Conservation (phyloP, 257 asterid species). For the Leptodermis oblonga region DNA sequence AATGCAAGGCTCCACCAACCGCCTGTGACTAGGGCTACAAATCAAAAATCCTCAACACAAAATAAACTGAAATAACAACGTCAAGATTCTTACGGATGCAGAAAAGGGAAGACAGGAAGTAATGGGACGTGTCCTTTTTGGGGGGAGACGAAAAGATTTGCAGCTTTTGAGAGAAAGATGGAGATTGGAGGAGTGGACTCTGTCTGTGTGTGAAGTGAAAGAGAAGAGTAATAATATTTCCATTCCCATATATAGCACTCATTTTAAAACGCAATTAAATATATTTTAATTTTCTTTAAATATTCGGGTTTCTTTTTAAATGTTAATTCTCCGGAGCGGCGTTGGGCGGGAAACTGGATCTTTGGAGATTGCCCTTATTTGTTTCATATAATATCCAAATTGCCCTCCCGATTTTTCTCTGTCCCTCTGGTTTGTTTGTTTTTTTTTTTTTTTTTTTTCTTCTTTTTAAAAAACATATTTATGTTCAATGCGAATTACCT, state of each 20-base stretch:
- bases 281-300: background rate
- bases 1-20: background rate
- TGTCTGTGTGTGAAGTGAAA: too few species aligned
- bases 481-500: too few species aligned
- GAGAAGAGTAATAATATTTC: background rate
- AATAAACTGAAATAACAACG: background rate
- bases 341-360: conserved; percentile 21
- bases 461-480: too few species aligned
- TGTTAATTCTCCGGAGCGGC: background rate
- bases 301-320: background rate
- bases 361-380: conserved; percentile 6
- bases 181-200: too few species aligned
- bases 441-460: too few species aligned
- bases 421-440: background rate
- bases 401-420: background rate
- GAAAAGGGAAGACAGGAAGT: conserved; percentile 7
- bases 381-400: background rate
- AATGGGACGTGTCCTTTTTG: background rate
- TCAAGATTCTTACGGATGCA: background rate
- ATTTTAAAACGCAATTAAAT: background rate
- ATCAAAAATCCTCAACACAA: background rate
- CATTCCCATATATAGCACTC: background rate
- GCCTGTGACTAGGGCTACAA: background rate
- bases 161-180: conserved; percentile 15
- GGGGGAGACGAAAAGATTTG: background rate